Conservation (phyloP, 495 filamentous ascomycete species). For the Podospora australis region DNA sequence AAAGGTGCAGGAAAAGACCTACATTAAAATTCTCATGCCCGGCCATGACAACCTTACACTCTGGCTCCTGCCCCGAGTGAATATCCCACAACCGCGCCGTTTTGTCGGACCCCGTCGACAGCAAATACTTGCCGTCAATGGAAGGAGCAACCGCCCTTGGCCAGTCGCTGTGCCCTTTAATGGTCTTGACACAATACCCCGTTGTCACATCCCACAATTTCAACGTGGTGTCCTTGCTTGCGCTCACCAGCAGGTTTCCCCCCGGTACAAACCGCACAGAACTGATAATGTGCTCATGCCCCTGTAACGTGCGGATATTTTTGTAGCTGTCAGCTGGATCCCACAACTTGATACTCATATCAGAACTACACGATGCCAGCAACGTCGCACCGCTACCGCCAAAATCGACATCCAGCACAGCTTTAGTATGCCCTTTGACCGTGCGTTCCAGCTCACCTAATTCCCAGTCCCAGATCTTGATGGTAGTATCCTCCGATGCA, state of each 20-base stretch:
- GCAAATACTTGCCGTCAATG: conserved; percentile 69
- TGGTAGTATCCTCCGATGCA: conserved; percentile 74
- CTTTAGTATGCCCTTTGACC: conserved; percentile 83
- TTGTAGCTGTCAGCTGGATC: conserved; percentile 91
- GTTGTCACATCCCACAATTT: conserved; percentile 86
- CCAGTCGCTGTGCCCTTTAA: conserved; percentile 74
- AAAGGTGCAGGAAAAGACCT: background rate
- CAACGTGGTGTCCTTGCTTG: conserved; percentile 69
- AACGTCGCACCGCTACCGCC: conserved; percentile 78
- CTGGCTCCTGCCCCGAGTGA: conserved; percentile 48
- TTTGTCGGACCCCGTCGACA: conserved; percentile 72
- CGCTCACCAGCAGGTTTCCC: conserved; percentile 71
- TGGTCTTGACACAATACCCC: conserved; percentile 78
- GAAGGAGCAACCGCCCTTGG: conserved; percentile 73
- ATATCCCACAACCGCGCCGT: conserved; percentile 77
- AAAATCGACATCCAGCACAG: conserved; percentile 80
- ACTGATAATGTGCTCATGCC: conserved; percentile 83
- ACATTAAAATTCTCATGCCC: conserved; percentile 67
- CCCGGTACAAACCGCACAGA: conserved; percentile 79
- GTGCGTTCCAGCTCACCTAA: conserved; percentile 83
- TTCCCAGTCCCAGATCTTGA: conserved; percentile 97
- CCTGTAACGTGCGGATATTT: conserved; percentile 81
- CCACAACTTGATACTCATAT: conserved; percentile 91
- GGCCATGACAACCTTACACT: conserved; percentile 68
- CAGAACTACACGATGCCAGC: conserved; percentile 75